phyloP scores from a whole-genome alignment of 2,329 filamentous ascomycete genomes.

The Lojkania enalia region DNA sequence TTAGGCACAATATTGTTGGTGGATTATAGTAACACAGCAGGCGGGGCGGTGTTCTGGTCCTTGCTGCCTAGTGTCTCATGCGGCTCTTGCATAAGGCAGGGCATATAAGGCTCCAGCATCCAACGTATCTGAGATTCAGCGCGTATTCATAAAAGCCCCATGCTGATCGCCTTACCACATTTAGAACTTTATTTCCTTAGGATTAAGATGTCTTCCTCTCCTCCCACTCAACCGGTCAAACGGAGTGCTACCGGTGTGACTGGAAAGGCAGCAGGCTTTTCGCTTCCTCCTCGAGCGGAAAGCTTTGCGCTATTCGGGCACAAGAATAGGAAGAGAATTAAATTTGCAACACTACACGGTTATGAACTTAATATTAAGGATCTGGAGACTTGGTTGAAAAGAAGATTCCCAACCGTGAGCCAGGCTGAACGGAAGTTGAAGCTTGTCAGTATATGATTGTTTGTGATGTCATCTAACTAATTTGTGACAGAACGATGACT shows the following conservation, averaged over 20 bases:
- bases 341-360: neutral
- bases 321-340: neutral
- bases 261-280: neutral
- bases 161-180: neutral
- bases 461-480: neutral
- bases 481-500: neutral
- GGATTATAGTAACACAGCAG: no score
- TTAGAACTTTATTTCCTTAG: neutral
- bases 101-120: neutral
- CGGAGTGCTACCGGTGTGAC: neutral
- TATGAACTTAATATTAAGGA: neutral
- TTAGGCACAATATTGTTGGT: no score
- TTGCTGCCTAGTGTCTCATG: neutral
- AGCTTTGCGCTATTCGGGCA: neutral
- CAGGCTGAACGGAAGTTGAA: neutral
- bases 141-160: neutral
- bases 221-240: neutral
- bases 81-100: neutral
- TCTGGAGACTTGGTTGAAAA: neutral
- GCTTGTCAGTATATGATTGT: neutral
- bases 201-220: neutral
- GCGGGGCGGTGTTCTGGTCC: neutral
- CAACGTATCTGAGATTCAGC: neutral
- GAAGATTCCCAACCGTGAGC: no score
- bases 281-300: neutral